Evolutionary conservation across 495 filamentous ascomycete genomes (phyloP).

Genomic region (Aspergillus egyptiacus): DNA sequence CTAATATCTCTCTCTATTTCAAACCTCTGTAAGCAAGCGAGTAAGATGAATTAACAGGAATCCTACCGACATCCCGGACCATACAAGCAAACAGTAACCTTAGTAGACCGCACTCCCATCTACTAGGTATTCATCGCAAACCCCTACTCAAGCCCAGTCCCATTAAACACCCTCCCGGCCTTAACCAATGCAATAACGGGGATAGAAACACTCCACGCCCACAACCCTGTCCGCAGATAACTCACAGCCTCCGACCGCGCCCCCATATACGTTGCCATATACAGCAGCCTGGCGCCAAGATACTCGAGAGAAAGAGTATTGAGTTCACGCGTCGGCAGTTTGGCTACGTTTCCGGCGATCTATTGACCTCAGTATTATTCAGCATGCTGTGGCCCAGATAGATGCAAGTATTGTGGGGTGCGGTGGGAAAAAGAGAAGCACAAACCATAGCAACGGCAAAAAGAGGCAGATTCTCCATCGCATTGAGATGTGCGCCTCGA

Average conservation of each 20-base stretch:
- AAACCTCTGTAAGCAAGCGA: too few relatives aligned
- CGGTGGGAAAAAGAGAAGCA: background rate
- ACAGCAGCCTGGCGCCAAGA: slow-evolving; percentile 18
- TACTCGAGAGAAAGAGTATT: slow-evolving; percentile 23
- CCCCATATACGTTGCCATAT: slow-evolving; percentile 25
- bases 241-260: slow-evolving; percentile 19
- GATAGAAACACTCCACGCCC: slow-evolving; percentile 26
- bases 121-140: background rate
- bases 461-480: slow-evolving; percentile 24
- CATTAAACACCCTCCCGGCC: slow-evolving; percentile 16
- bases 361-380: background rate
- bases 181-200: slow-evolving; percentile 21
- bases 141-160: background rate
- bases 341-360: slow-evolving; percentile 25
- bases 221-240: slow-evolving; percentile 24
- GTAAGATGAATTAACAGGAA: too few relatives aligned
- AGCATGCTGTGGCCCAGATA: background rate
- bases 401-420: background rate
- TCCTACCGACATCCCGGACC: too few relatives aligned
- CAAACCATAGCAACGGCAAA: slow-evolving; percentile 28
- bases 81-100: too few relatives aligned
- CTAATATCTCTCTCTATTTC: background rate
- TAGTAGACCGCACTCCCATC: too few relatives aligned
- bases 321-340: slow-evolving; percentile 20
- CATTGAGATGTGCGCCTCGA: slow-evolving; percentile 26